Percentiles rank a stretch among this genome's conserved stretches.
Evolutionary conservation across 305 asterid genomes (phyloP).

Genomic region (Solanum chacoense): DNA sequence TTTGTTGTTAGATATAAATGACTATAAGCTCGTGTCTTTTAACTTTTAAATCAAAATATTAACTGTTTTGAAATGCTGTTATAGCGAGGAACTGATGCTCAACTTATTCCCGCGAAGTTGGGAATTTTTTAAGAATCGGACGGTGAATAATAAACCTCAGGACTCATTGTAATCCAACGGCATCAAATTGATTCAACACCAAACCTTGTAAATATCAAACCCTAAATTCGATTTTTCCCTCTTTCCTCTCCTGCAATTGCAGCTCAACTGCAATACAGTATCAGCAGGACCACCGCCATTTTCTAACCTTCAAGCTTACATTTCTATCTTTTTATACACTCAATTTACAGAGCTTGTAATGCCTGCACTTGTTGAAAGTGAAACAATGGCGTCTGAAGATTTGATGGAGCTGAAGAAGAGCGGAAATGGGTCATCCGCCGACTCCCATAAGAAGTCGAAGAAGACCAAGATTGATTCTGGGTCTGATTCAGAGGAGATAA

Average conservation of each 20-base stretch:
- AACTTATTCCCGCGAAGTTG: background rate
- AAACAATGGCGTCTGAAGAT: conserved; percentile 14
- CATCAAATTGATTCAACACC: background rate
- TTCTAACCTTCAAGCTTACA: background rate
- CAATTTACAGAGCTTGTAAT: conserved; percentile 11
- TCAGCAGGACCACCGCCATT: background rate
- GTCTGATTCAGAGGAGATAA: conserved; percentile 32
- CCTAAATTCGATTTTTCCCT: background rate
- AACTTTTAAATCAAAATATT: background rate
- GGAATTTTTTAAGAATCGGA: background rate
- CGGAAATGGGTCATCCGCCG: conserved; percentile 15
- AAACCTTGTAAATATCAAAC: background rate
- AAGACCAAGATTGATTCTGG: conserved; percentile 39
- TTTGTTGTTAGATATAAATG: no score
- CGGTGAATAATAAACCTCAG: background rate
- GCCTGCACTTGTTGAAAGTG: conserved; percentile 48
- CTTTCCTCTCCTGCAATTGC: background rate
- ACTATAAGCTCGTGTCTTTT: background rate
- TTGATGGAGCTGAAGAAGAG: conserved; percentile 42
- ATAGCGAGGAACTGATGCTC: background rate
- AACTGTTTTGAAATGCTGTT: background rate
- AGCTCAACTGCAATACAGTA: background rate
- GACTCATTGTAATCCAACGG: background rate
- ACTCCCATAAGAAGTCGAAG: conserved; percentile 37
- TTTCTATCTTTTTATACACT: background rate